Conservation (phyloP, 2,329 filamentous ascomycete genomes). For the Akanthomyces dipterigenus region DNA sequence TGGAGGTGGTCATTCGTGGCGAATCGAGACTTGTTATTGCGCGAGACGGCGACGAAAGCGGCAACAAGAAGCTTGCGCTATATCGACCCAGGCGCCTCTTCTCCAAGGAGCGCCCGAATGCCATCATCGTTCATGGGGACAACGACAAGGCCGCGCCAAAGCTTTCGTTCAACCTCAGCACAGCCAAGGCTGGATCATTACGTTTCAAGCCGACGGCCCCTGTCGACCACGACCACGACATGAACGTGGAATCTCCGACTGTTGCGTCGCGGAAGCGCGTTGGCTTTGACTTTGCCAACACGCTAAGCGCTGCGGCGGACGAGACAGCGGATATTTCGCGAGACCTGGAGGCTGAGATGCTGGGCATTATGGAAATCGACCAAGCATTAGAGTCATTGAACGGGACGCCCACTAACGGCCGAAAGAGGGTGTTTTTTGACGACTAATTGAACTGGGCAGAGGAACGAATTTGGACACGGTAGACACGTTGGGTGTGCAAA, state of each 20-base stretch:
- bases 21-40: conserved; percentile 50
- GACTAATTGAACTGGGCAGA: conserved; percentile 21
- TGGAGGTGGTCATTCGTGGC: conserved; percentile 49
- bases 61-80: conserved; percentile 36
- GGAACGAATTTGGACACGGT: conserved; percentile 18
- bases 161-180: conserved; percentile 45
- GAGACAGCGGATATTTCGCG: conserved; percentile 42
- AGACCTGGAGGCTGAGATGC: conserved; percentile 53
- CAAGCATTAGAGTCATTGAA: conserved; percentile 52
- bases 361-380: conserved; percentile 62
- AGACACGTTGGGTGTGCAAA: conserved; percentile 14
- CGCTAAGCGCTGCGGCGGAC: conserved; percentile 47
- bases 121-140: conserved; percentile 50
- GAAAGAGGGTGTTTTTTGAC: conserved; percentile 48
- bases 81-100: conserved; percentile 30
- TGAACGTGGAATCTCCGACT: conserved; percentile 17
- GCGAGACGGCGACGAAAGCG: conserved; percentile 44
- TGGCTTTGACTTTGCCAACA: conserved; percentile 45
- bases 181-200: conserved; percentile 33
- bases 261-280: conserved; percentile 26
- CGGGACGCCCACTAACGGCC: conserved; percentile 37
- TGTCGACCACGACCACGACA: conserved; percentile 19
- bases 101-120: conserved; percentile 37
- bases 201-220: conserved; percentile 24
- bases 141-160: conserved; percentile 28